Conservation (phyloP, 2,329 filamentous ascomycete genomes). For the Ophiostoma tasmaniense region DNA sequence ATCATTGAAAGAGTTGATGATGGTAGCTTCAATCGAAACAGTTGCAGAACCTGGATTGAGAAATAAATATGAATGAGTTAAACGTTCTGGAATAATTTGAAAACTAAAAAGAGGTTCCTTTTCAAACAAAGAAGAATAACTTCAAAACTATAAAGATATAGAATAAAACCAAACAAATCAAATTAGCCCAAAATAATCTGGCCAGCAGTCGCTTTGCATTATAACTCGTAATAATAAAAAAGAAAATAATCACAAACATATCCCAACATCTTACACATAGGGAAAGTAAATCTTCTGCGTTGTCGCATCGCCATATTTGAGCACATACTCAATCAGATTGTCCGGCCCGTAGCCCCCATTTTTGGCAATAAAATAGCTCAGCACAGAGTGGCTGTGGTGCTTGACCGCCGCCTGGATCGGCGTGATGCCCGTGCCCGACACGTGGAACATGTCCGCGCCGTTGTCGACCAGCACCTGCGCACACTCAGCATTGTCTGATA, state of each 20-base stretch:
- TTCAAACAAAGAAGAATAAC: too few species aligned
- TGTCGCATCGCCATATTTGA: background rate
- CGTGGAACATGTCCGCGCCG: background rate
- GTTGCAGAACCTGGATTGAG: too few species aligned
- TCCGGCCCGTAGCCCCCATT: background rate
- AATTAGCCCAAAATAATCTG: background rate
- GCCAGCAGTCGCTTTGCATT: background rate
- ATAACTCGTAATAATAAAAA: background rate
- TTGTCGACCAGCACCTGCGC: background rate
- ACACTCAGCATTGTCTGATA: background rate
- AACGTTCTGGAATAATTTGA: too few species aligned
- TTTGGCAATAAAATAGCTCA: background rate
- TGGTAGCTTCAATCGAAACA: too few species aligned
- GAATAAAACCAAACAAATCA: background rate
- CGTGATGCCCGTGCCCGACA: background rate
- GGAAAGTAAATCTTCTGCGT: background rate
- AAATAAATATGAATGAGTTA: too few species aligned
- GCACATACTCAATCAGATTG: background rate
- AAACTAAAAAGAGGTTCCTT: too few species aligned
- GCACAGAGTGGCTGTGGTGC: background rate
- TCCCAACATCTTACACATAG: background rate
- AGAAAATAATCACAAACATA: background rate
- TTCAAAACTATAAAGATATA: background rate
- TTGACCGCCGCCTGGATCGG: background rate
- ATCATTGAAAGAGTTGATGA: too few species aligned